Percentiles rank a stretch among this genome's conserved stretches.
These are phyloP conservation scores for Oryza brachyantha DNA, from an alignment of 176 grass and related monocot genomes.

Conservation along the genomic window DNA sequence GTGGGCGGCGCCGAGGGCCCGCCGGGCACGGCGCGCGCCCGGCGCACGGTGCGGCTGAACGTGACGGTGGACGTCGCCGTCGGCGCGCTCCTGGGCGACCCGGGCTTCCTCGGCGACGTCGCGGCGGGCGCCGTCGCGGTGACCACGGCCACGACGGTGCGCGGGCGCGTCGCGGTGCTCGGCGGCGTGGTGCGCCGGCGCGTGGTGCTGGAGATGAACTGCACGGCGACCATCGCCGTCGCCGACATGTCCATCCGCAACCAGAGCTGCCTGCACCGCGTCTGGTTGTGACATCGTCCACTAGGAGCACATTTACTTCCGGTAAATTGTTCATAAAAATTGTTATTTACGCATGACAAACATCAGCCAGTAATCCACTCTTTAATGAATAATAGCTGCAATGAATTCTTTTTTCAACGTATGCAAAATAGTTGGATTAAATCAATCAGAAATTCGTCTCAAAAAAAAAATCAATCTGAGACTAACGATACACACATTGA, in stretches of 20 bases:
- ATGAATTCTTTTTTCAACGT: no score
- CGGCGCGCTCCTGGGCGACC: slow-evolving; percentile 28
- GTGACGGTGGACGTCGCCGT: slow-evolving; percentile 58
- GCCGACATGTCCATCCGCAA: slow-evolving; percentile 40
- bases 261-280: slow-evolving; percentile 50
- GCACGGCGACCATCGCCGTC: slow-evolving; percentile 36
- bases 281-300: slow-evolving; percentile 8
- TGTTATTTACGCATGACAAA: no score
- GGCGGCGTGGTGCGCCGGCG: slow-evolving; percentile 31
- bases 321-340: no score
- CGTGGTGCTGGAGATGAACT: slow-evolving; percentile 68
- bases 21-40: slow-evolving; percentile 42
- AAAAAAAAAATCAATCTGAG: no score
- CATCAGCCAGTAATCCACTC: no score
- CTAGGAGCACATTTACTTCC: no score
- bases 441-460: no score
- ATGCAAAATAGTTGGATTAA: no score
- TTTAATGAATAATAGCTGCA: no score
- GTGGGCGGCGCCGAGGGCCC: slow-evolving; percentile 45
- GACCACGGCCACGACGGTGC: slow-evolving; percentile 53
- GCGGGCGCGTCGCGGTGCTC: slow-evolving; percentile 50
- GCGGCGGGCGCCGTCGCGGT: slow-evolving; percentile 35
- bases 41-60: slow-evolving; percentile 48
- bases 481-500: no score
- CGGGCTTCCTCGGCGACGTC: slow-evolving; percentile 37